Evolutionary conservation across 208 protist genomes (phyloP).

Genomic region (Trypanosoma scelopori): DNA sequence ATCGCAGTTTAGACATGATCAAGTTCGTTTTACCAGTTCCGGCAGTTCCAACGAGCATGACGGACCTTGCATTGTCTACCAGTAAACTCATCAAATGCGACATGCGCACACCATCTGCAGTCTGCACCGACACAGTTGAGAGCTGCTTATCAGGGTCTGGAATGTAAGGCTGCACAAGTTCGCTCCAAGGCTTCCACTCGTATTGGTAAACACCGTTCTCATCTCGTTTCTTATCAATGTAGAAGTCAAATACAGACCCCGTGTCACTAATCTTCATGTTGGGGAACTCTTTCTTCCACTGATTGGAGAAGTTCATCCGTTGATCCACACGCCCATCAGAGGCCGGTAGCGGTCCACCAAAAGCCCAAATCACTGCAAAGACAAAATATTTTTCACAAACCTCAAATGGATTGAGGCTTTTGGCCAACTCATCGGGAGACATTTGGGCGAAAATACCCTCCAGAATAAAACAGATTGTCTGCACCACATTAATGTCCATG

Average conservation of each 20-base stretch:
- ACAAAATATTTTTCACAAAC: conserved; percentile 98
- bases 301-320: conserved; percentile 95
- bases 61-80: conserved; percentile 91
- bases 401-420: conserved; percentile 87
- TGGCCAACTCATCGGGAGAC: conserved; percentile 81
- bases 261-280: conserved; percentile 92
- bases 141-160: conserved; percentile 87
- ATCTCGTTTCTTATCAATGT: conserved; percentile 92
- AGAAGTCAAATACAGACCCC: conserved; percentile 96
- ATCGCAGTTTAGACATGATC: conserved; percentile 95
- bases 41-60: conserved; percentile 96
- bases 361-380: conserved; percentile 97
- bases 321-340: conserved; percentile 94
- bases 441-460: conserved; percentile 92
- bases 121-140: conserved; percentile 93
- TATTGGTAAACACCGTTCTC: conserved; percentile 66
- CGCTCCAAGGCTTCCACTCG: conserved; percentile 92
- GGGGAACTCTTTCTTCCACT: conserved; percentile 94
- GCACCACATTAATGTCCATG: conserved; percentile 96
- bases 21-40: conserved; percentile 98
- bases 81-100: conserved; percentile 95
- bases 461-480: conserved; percentile 96
- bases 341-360: conserved; percentile 94
- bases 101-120: conserved; percentile 95
- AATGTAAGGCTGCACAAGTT: conserved; percentile 92